Base-by-base conservation (phyloP, 306 rosid genomes). In the Oxytropis ochrocephala region DNA sequence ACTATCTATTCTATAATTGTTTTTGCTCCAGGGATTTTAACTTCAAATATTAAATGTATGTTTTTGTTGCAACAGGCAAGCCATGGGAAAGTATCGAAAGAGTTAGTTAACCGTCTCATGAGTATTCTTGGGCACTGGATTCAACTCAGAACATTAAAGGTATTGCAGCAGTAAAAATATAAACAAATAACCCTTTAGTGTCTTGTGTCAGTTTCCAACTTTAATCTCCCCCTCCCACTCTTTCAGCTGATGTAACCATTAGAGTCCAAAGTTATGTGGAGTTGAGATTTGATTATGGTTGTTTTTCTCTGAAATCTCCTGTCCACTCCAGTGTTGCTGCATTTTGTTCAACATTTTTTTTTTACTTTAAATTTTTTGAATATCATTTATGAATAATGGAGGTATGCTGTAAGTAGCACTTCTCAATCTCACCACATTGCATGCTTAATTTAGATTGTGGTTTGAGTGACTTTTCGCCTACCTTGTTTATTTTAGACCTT, bases 61-160 rank as follows among this genome's bases (percentile, higher is more conserved):
- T 48, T 75, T 76, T 69, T 77, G 76, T 52, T 83, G 82, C 85
- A 76, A 83, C 95, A 95, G 96, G 92, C 99, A 70, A 91, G 85
- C 84, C 95, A 95, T 30, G 99, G 99, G 70, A 95, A 91, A 81
- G 82, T 91, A 43, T 80, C 99, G 2, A 95, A 91, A 72, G 96
- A 91, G 78, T 83, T 91, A 72, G 80, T 91, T 77, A 91, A 84
- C 78, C 97, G 92, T 49, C 99, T 95, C 70, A 91, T 89, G 96
- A 85, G 91, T 82, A 91, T 79, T 81, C 87, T 95, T 65, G 99
- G 99, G 69, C 99, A 95, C 85, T 75, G 91, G 83, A 89, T 95
- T 60, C 99, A 95, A 77, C 96, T 95, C 74, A 85, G 99, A 79
- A 95, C 99, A 60, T 81, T 95, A 33, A 95, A 95, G 99, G 99